Evolutionary conservation across 108 stramenopile species (phyloP), one percentile per base, ranked within the genome.

Genomic region (Cyclotella kingstonii): DNA sequence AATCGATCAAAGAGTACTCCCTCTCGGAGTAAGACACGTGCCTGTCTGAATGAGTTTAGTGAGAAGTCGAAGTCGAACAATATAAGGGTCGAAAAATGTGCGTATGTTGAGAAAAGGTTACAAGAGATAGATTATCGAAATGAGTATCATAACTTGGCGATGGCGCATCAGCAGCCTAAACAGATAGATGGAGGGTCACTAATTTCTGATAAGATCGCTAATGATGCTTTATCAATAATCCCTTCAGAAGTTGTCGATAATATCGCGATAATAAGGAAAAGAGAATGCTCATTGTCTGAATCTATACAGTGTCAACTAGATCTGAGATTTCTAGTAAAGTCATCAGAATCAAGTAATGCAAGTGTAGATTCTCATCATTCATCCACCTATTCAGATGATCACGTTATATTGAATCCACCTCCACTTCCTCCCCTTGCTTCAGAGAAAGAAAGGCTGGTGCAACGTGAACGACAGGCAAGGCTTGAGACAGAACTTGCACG

Each of bases 401-500:
- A 33, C 18, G 8, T 12, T 12, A 19, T 42, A 9, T 25, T 40
- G 30, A 15, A 36, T 1, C 49, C 62, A 41, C 79, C 78, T 5
- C 76, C 76, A 5, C 53, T 41, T 4, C 83, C 77, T 26, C 63
- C 57, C 8, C 78, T 76, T 21, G 82, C 79, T 11, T 85, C 89
- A 2, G 69, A 85, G 22, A 90, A 83, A 66, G 89, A 90, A 40
- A 71, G 77, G 30, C 43, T 90, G 54, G 84, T 90, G 1, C 73
- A 87, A 45, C 79, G 85, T 5, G 89, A 90, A 72, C 64, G 89
- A 23, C 80, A 90, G 66, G 73, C 80, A 22, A 73, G 85, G 14
- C 60, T 85, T 9, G 89, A 90, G 54, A 77, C 82, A 23, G 85
- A 90, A 58, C 65, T 83, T 1, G 89, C 84, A 5, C 49, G 89